These are phyloP conservation scores for Klebsormidium nitens DNA, from an alignment of 139 green algal species.

Conservation along the genomic window DNA sequence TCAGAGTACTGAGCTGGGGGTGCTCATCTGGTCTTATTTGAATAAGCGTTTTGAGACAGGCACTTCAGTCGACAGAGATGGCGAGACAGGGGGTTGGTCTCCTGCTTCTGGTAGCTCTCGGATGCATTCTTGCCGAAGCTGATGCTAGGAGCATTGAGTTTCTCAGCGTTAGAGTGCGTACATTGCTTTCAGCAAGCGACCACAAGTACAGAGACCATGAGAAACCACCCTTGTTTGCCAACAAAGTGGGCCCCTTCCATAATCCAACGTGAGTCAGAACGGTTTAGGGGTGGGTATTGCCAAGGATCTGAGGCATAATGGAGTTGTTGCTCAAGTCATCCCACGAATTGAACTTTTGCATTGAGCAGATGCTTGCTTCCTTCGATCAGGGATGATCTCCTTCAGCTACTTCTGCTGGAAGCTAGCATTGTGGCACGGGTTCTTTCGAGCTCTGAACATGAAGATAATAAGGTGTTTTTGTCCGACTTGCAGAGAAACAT, in stretches of 20 bases:
- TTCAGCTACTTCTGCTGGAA: too few relatives aligned
- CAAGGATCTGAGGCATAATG: too few relatives aligned
- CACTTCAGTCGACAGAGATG: background rate
- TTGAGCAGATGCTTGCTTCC: too few relatives aligned
- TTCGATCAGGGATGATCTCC: too few relatives aligned
- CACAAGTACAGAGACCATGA: constrained; percentile 64
- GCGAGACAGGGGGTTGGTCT: background rate
- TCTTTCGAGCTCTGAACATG: background rate
- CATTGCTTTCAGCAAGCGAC: constrained; percentile 3
- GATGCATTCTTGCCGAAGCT: background rate
- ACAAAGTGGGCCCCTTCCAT: constrained; percentile 53
- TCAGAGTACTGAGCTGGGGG: too few relatives aligned
- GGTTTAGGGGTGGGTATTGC: too few relatives aligned
- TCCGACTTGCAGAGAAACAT: constrained; percentile 6
- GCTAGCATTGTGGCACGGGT: too few relatives aligned
- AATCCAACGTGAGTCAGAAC: constrained; percentile 49
- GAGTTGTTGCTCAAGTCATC: too few relatives aligned
- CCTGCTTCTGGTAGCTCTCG: background rate
- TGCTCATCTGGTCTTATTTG: background rate
- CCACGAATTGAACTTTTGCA: too few relatives aligned
- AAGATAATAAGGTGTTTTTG: background rate
- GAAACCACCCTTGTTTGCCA: constrained; percentile 64
- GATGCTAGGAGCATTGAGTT: background rate
- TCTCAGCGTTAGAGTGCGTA: background rate
- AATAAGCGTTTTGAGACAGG: background rate